Conservation (phyloP, 768 basidiomycete species). For the Suillus alpinus region DNA sequence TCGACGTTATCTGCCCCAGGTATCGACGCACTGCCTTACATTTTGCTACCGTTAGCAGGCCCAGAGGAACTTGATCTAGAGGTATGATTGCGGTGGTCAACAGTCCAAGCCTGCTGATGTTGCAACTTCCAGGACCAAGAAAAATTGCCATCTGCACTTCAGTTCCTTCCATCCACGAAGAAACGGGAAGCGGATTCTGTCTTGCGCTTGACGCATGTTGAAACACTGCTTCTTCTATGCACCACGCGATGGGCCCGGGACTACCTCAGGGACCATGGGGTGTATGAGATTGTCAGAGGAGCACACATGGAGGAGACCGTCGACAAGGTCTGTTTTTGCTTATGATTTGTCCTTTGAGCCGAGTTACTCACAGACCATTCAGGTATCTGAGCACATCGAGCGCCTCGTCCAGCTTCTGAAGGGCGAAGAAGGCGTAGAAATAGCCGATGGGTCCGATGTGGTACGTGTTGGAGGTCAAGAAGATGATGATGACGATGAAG, state of each 20-base stretch:
- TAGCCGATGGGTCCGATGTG: constrained; percentile 36
- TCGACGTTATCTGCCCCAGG: constrained; percentile 63
- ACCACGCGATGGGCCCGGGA: constrained; percentile 89
- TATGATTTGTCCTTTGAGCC: neutral
- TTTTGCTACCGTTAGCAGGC: constrained; percentile 89
- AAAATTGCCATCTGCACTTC: constrained; percentile 74
- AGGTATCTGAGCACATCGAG: constrained; percentile 88
- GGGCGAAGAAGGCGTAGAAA: constrained; percentile 63
- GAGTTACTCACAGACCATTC: neutral
- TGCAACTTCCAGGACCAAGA: constrained; percentile 75
- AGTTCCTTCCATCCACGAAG: constrained; percentile 86
- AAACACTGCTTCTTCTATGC: constrained; percentile 84
- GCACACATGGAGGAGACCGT: constrained; percentile 77
- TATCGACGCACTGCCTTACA: constrained; percentile 78
- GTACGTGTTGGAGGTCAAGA: constrained; percentile 19
- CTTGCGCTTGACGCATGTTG: constrained; percentile 81
- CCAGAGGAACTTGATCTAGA: constrained; percentile 95
- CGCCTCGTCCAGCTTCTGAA: constrained; percentile 85
- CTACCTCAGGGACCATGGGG: constrained; percentile 72
- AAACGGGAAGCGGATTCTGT: constrained; percentile 74
- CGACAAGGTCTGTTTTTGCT: constrained; percentile 55
- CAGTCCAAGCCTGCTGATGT: constrained; percentile 4
- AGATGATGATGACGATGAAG: constrained; percentile 54
- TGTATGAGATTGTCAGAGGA: constrained; percentile 80
- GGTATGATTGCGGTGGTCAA: constrained; percentile 35